Base-by-base conservation (phyloP, 768 basidiomycete species). In the Auricularia sp. region DNA sequence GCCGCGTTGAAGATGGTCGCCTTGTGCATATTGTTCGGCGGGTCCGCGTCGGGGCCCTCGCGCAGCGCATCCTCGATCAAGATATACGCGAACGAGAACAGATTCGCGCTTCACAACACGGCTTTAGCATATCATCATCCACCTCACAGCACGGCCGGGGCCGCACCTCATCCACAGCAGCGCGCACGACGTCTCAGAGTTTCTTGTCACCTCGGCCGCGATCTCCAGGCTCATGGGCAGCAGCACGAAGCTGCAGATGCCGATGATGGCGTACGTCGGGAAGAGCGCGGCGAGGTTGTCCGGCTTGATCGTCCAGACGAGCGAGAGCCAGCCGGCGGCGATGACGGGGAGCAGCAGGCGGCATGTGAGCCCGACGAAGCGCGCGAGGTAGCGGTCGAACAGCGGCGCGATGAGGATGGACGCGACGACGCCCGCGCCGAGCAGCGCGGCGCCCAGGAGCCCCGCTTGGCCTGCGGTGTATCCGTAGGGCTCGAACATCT, bases 141-240 rank as follows among this genome's bases (percentile, higher is more conserved):
- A 54, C 10, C 44, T 61, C 63, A 11, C 61, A 7, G 44, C 10
- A 18, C 6, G 47, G 8, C 14, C 11, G 47, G 16, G 18, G 16
- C 1, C 47, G 78, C 71, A 90, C 87, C 78, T 75, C 73, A 86
- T 85, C 90, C 91, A 94, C 29, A 93, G 70, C 34, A 91, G 71
- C 0, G 90, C 87, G 0, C 90, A 82, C 66, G 89, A 91, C 1
- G 83, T 85, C 65, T 91, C 89, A 1, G 90, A 83, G 70, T 90
- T 92, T 65, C 89, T 79, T 7, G 91, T 91, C 29, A 93, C 71
- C 72, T 94, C 92, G 42, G 86, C 88, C 14, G 82, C 86, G 29
- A 94, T 82, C 71, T 94, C 92, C 64, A 94, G 76, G 1, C 78
- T 85, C 34, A 93, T 80, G 1, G 92, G 90, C 2, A 94, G 80